A percentile compares a stretch with the other conserved stretches of the same genome.
These are phyloP conservation scores for sunflower (Helianthus annuus) DNA, from an alignment of 129 eudicot genomes.

Conservation along the genomic window DNA sequence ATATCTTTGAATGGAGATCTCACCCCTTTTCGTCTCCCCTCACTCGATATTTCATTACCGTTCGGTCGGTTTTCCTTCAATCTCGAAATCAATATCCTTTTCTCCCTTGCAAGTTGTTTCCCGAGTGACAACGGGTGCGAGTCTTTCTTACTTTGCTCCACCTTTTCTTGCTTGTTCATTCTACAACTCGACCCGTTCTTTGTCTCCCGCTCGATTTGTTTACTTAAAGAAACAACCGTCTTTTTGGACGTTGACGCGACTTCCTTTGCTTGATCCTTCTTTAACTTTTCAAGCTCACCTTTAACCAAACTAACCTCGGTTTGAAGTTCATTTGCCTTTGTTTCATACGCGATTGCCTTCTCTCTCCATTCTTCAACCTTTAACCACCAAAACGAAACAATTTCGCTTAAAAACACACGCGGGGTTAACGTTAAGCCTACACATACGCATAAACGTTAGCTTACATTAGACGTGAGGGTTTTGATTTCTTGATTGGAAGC, in stretches of 20 bases:
- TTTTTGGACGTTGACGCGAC: slow-evolving; percentile 30
- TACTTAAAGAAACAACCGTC: slow-evolving; percentile 33
- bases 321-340: slow-evolving; percentile 49
- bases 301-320: slow-evolving; percentile 35
- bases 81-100: slow-evolving; percentile 42
- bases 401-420: background rate
- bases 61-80: slow-evolving; percentile 42
- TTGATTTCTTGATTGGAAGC: slow-evolving; percentile 46
- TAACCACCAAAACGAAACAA: slow-evolving; percentile 8
- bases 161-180: slow-evolving; percentile 29
- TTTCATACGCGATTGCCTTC: slow-evolving; percentile 57
- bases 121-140: slow-evolving; percentile 52
- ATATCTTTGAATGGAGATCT: slow-evolving; percentile 65
- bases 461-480: slow-evolving; percentile 46
- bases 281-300: slow-evolving; percentile 47
- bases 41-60: slow-evolving; percentile 25
- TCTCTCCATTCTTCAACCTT: slow-evolving; percentile 83
- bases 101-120: slow-evolving; percentile 75
- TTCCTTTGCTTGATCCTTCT: slow-evolving; percentile 31
- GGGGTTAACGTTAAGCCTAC: background rate
- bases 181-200: slow-evolving; percentile 41
- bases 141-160: slow-evolving; percentile 33
- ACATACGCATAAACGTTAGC: slow-evolving; percentile 3
- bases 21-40: slow-evolving; percentile 39
- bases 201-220: slow-evolving; percentile 57